These are phyloP conservation scores for Moesziomyces parantarcticus DNA, from an alignment of 1,284 basidiomycete species.

Conservation along the genomic window DNA sequence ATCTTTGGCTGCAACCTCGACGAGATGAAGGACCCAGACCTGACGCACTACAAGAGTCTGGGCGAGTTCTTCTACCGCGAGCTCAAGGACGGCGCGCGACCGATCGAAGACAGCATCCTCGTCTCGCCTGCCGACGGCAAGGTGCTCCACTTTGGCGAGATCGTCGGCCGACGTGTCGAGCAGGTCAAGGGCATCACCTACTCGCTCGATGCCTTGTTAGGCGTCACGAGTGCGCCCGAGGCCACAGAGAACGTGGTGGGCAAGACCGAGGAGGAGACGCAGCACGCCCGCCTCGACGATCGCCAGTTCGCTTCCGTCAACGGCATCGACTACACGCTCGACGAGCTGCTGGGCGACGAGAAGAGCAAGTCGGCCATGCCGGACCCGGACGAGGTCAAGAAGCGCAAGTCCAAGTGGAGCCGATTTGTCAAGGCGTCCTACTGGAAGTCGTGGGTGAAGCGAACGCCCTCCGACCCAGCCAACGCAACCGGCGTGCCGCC, in stretches of 20 bases:
- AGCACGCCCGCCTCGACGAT: conserved; percentile 75
- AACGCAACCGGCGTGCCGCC: conserved; percentile 28
- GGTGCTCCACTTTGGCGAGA: conserved; percentile 90
- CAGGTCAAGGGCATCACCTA: conserved; percentile 98
- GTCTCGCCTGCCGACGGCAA: conserved; percentile 93
- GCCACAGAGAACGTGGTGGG: conserved; percentile 43
- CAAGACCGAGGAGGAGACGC: conserved; percentile 4
- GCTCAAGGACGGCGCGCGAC: conserved; percentile 83
- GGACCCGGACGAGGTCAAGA: conserved; percentile 19
- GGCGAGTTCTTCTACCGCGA: conserved; percentile 95
- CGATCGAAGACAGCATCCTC: conserved; percentile 80
- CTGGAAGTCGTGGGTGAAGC: conserved; percentile 37
- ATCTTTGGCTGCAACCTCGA: conserved; percentile 93
- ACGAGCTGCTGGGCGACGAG: conserved; percentile 73
- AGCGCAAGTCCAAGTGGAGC: conserved; percentile 23
- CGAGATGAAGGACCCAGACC: conserved; percentile 84
- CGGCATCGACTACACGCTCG: conserved; percentile 92
- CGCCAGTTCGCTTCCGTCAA: conserved; percentile 94
- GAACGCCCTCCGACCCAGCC: conserved; percentile 6
- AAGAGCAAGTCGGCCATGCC: conserved; percentile 42
- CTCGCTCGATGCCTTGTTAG: conserved; percentile 87
- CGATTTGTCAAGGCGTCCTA: conserved; percentile 43
- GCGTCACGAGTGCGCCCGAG: conserved; percentile 48
- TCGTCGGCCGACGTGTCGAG: conserved; percentile 83
- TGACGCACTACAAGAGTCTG: conserved; percentile 81